Conservation (phyloP, 139 green algal species). For the Chlamydomonas incerta region DNA sequence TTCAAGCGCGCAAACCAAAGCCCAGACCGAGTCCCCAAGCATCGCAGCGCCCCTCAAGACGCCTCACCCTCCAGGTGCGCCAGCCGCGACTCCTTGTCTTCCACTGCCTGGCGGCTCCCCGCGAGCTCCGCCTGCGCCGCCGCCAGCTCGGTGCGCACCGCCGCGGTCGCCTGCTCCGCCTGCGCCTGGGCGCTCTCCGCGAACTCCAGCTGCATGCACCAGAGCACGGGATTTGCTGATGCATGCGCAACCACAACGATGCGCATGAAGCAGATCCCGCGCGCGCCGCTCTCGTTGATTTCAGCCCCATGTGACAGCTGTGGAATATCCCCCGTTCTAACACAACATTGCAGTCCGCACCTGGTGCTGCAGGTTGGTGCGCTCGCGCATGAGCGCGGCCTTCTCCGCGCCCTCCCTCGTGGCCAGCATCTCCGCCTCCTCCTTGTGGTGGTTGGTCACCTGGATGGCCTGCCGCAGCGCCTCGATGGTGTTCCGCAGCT, state of each 20-base stretch:
- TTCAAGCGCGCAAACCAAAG: too few species aligned
- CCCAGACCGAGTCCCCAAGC: neutral
- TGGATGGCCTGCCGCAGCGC: conserved; percentile 31
- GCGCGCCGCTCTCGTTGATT: too few species aligned
- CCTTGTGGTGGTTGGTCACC: neutral
- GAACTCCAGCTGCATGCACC: conserved; percentile 50
- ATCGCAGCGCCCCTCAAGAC: too few species aligned
- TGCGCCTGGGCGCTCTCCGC: conserved; percentile 8
- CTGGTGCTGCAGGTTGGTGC: conserved; percentile 55
- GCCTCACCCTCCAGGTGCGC: conserved; percentile 66
- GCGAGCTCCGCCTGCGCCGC: conserved; percentile 22
- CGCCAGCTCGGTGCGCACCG: conserved; percentile 3
- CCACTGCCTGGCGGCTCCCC: conserved; percentile 41
- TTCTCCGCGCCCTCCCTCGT: conserved; percentile 41
- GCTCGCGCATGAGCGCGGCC: conserved; percentile 41
- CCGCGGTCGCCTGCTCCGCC: neutral
- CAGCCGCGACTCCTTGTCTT: conserved; percentile 60
- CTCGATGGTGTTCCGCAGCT: neutral
- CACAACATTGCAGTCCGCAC: too few species aligned
- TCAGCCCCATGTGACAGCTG: too few species aligned
- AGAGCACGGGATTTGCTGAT: too few species aligned
- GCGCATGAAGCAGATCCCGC: too few species aligned
- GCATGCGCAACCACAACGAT: too few species aligned
- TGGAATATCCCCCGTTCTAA: too few species aligned
- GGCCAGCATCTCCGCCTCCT: neutral